A percentile compares a stretch with the other conserved stretches of the same genome.
These are phyloP conservation scores for Ganoderma sinense DNA, from an alignment of 1,284 basidiomycete species.

Conservation along the genomic window DNA sequence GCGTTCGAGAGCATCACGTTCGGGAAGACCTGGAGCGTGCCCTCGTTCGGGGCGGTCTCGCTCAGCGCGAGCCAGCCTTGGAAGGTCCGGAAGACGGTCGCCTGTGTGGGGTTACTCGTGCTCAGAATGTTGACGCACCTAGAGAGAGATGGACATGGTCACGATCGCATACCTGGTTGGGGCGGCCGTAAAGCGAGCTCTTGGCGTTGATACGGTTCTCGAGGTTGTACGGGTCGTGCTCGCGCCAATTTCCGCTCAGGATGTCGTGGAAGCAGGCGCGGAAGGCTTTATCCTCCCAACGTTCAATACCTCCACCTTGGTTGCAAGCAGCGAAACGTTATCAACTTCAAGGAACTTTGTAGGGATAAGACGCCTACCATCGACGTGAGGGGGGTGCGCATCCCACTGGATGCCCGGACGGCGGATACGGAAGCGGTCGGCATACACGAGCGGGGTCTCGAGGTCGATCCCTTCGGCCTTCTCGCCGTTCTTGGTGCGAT, in stretches of 20 bases:
- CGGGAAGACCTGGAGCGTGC: slow-evolving; percentile 84
- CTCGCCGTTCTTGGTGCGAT: slow-evolving; percentile 51
- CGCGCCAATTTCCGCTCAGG: slow-evolving; percentile 70
- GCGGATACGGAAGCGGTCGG: slow-evolving; percentile 85
- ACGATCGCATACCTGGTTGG: slow-evolving; percentile 54
- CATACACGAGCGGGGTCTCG: slow-evolving; percentile 75
- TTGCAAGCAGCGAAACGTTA: too few species aligned
- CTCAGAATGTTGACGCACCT: neutral
- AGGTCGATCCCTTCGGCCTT: slow-evolving; percentile 67
- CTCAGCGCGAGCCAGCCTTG: slow-evolving; percentile 82
- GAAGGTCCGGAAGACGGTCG: slow-evolving; percentile 81
- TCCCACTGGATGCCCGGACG: slow-evolving; percentile 77
- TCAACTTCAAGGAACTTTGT: too few species aligned
- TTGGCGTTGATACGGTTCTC: slow-evolving; percentile 65
- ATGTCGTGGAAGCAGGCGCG: slow-evolving; percentile 73
- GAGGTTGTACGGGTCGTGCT: slow-evolving; percentile 77
- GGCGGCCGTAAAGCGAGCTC: slow-evolving; percentile 66
- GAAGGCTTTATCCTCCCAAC: slow-evolving; percentile 85
- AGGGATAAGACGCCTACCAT: slow-evolving; percentile 54
- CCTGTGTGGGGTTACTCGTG: slow-evolving; percentile 39
- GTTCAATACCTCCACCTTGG: slow-evolving; percentile 83
- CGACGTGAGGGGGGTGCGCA: slow-evolving; percentile 79
- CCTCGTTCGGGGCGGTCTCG: slow-evolving; percentile 77
- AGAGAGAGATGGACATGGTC: too few species aligned
- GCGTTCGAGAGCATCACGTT: slow-evolving; percentile 77